Conservation (phyloP, 257 asterid species). For the Scutellaria galericulata region DNA sequence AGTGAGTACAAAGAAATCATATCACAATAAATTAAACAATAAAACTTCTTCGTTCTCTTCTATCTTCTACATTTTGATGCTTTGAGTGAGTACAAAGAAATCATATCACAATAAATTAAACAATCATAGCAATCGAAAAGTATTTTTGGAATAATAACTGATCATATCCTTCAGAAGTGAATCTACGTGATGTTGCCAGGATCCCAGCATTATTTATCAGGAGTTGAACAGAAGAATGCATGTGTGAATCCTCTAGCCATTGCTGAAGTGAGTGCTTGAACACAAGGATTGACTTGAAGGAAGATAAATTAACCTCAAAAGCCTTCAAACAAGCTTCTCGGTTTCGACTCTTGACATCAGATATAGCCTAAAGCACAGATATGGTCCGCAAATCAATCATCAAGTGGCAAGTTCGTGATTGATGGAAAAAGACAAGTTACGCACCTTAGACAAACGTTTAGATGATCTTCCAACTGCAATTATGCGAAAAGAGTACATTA, state of each 20-base stretch:
- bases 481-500: slow-evolving; percentile 22
- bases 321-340: slow-evolving; percentile 63
- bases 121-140: slow-evolving; percentile 7
- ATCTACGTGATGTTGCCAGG: slow-evolving; percentile 73
- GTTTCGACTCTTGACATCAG: slow-evolving; percentile 57
- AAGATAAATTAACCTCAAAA: slow-evolving; percentile 69
- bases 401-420: background rate
- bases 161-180: slow-evolving; percentile 73
- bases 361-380: slow-evolving; percentile 51
- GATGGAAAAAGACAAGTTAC: background rate
- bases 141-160: slow-evolving; percentile 49
- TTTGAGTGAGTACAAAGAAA: background rate
- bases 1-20: too few species aligned
- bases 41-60: background rate
- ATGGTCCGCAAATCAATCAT: slow-evolving; percentile 16
- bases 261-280: slow-evolving; percentile 72
- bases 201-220: slow-evolving; percentile 93
- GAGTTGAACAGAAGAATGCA: slow-evolving; percentile 81
- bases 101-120: background rate
- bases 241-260: slow-evolving; percentile 73
- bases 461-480: slow-evolving; percentile 86
- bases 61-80: background rate
- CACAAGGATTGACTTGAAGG: slow-evolving; percentile 71
- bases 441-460: slow-evolving; percentile 64
- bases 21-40: too few species aligned